Percentiles rank a stretch among this genome's conserved stretches.
Conservation (phyloP, 768 basidiomycete species). For the Pisolithus albus region DNA sequence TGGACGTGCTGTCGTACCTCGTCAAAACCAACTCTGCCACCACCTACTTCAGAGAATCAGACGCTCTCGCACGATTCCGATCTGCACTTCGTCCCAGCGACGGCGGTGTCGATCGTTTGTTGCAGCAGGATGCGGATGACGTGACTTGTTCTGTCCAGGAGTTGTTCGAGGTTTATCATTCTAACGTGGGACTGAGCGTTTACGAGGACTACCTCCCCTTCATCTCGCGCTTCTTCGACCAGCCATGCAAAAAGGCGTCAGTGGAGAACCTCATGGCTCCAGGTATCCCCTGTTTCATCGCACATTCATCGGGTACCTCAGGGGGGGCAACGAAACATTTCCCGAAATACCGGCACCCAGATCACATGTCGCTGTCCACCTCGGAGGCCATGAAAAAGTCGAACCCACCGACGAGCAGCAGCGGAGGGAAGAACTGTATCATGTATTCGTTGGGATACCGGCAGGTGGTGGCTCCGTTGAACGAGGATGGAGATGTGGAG, state of each 20-base stretch:
- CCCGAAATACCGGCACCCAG: conserved; percentile 16
- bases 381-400: conserved; percentile 9
- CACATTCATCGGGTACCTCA: conserved; percentile 15
- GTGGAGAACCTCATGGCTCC: conserved; percentile 18
- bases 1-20: conserved; percentile 17
- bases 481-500: conserved; percentile 7
- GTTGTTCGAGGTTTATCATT: conserved; percentile 7
- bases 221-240: conserved; percentile 14
- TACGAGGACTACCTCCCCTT: conserved; percentile 16
- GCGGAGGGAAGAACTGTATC: conserved; percentile 14
- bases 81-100: not conserved
- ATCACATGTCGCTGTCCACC: conserved; percentile 14
- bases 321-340: conserved; percentile 12
- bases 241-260: conserved; percentile 12
- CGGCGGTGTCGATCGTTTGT: not conserved
- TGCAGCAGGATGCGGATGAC: not conserved
- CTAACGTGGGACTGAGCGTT: conserved; percentile 11
- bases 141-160: not conserved
- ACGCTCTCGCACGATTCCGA: conserved; percentile 11
- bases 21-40: conserved; percentile 15
- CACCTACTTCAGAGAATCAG: conserved; percentile 12
- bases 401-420: not conserved
- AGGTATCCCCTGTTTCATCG: conserved; percentile 18
- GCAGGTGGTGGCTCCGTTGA: conserved; percentile 7
- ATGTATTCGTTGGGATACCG: conserved; percentile 15